Percentiles rank a stretch among this genome's conserved stretches.
These are phyloP conservation scores for Phytopythium helicoides DNA, from an alignment of 352 stramenopile genomes.

Conservation along the genomic window DNA sequence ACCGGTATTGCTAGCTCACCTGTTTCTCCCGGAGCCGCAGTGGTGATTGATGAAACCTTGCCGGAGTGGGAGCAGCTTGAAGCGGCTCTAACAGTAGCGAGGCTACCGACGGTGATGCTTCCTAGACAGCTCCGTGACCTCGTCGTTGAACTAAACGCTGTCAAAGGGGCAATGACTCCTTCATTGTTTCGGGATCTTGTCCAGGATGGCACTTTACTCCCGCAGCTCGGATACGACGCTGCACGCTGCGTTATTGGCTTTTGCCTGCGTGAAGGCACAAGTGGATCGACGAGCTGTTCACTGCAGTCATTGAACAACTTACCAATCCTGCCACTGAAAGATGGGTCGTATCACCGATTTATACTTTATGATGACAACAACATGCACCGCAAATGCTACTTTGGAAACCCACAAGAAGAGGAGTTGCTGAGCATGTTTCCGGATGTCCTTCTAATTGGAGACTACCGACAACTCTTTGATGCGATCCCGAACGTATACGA, in stretches of 20 bases:
- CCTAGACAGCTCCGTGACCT: slow-evolving; percentile 33
- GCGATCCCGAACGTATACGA: slow-evolving; percentile 35
- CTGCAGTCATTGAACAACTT: slow-evolving; percentile 31
- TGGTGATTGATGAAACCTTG: slow-evolving; percentile 51
- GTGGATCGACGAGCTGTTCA: background rate
- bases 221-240: slow-evolving; percentile 18
- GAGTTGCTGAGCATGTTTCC: slow-evolving; percentile 43
- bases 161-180: slow-evolving; percentile 56
- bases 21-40: slow-evolving; percentile 29
- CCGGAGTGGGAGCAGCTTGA: slow-evolving; percentile 41
- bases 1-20: slow-evolving; percentile 4
- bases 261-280: slow-evolving; percentile 35
- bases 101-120: slow-evolving; percentile 30
- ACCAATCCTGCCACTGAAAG: slow-evolving; percentile 42
- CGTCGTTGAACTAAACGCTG: slow-evolving; percentile 43
- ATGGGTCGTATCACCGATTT: slow-evolving; percentile 40
- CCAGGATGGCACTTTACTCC: slow-evolving; percentile 30
- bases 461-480: slow-evolving; percentile 50
- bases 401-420: slow-evolving; percentile 45
- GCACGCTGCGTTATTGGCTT: slow-evolving; percentile 45
- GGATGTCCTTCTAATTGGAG: slow-evolving; percentile 28
- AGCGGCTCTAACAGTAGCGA: slow-evolving; percentile 20
- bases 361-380: slow-evolving; percentile 12
- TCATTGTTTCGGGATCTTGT: slow-evolving; percentile 49
- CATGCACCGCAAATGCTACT: slow-evolving; percentile 23